Evolutionary conservation across 2,329 filamentous ascomycete genomes (phyloP), one percentile per base, ranked within the genome.

Genomic region (Sclerotinia minor): DNA sequence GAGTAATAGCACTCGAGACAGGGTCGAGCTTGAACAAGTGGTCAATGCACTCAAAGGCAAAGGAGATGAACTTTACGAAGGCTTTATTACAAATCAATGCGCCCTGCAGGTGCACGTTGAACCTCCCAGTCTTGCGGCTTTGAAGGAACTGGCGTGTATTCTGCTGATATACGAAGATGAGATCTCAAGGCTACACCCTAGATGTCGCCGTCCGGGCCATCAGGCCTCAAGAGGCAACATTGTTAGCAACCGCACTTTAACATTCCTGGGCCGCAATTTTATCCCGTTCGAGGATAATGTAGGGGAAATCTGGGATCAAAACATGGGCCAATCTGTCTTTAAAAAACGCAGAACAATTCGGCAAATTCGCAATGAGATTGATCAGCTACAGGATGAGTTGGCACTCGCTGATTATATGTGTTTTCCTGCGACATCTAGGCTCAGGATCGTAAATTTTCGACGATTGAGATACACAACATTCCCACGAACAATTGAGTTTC

Each of bases 51-150:
- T 70, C 21, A 68, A 63, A 29, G 71, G 65, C 15, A 44, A 29
- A 5, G 50, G 60, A 0, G 32, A 65, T 7, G 60, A 70, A 17
- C 44, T 53, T 9, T 67, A 70, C 47, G 68, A 68, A 19, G 64
- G 69, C 15, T 75, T 75, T 41, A 71, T 73, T 38, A 75, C 72
- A 19, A 74, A 74, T 52, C 72, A 74, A 69, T 75, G 73, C 38
- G 71, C 70, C 21, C 60, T 75, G 2, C 73, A 74, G 50, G 73
- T 75, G 26, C 72, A 75, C 45, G 53, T 75, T 21, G 67, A 72
- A 68, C 71, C 70, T 6, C 73, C 72, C 3, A 49, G 70, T 38
- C 32, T 72, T 1, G 57, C 64, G 13, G 68, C 70, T 8, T 35
- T 72, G 29, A 69, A 72, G 65, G 71, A 71, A 41, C 69, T 75